Conservation (phyloP, 2,329 filamentous ascomycete genomes). For the Aspergillus awamori region DNA sequence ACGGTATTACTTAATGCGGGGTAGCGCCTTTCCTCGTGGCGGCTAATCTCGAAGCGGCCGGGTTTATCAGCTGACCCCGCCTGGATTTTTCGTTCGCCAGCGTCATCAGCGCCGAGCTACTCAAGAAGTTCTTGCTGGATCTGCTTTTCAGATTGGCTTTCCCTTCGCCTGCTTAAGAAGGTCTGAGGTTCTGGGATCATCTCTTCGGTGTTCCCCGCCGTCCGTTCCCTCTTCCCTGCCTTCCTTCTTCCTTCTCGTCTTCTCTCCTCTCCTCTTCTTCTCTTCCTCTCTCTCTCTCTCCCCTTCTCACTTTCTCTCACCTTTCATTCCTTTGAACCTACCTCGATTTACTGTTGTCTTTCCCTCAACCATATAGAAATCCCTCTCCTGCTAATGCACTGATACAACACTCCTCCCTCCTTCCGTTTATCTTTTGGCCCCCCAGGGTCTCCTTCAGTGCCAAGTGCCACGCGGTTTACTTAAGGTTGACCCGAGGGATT, state of each 20-base stretch:
- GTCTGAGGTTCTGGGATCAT: not conserved
- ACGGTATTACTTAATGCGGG: constrained; percentile 27
- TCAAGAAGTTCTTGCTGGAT: not conserved
- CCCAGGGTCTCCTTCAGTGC: constrained; percentile 5
- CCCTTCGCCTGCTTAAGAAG: not conserved
- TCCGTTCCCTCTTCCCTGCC: not conserved
- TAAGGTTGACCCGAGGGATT: constrained; percentile 18
- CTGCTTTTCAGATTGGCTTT: not conserved
- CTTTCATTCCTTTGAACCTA: not conserved
- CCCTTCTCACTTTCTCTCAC: not conserved
- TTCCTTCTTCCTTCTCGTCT: not conserved
- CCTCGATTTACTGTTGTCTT: not conserved
- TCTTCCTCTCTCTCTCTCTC: not conserved
- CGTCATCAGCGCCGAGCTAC: not conserved
- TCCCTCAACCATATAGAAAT: no score
- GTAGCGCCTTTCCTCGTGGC: constrained; percentile 21
- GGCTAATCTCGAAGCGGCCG: constrained; percentile 9
- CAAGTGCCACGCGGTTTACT: constrained; percentile 17
- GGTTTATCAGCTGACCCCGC: constrained; percentile 28
- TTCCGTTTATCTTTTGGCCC: not conserved
- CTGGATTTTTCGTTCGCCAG: constrained; percentile 16
- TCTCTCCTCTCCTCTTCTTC: not conserved
- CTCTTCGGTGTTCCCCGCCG: not conserved
- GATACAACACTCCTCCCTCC: not conserved
- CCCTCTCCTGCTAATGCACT: not conserved